Evolutionary conservation across 176 grass and related monocot genomes (phyloP).

Genomic region (Avena insularis): DNA sequence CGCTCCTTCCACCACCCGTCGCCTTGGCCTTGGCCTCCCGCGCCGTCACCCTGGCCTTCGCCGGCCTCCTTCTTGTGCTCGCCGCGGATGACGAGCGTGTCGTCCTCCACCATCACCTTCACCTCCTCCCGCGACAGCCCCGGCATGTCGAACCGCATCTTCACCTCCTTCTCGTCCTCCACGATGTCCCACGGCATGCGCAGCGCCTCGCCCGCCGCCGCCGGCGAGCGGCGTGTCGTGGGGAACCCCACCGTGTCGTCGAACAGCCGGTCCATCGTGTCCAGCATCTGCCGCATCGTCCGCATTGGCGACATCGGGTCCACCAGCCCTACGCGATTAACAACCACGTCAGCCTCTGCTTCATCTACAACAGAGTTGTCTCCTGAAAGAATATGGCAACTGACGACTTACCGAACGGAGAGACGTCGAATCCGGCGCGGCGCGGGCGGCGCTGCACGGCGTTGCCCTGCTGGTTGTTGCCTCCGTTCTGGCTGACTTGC

Average conservation of each 20-base stretch:
- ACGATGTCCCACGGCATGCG: slow-evolving; percentile 67
- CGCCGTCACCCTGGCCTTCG: not conserved
- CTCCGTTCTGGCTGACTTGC: slow-evolving; percentile 44
- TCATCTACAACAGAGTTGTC: not conserved
- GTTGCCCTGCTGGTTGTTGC: slow-evolving; percentile 35
- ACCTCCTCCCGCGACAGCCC: slow-evolving; percentile 70
- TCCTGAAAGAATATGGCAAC: not conserved
- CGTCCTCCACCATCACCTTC: slow-evolving; percentile 76
- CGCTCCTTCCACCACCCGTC: slow-evolving; percentile 65
- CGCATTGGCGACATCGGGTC: slow-evolving; percentile 83
- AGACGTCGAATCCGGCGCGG: slow-evolving; percentile 46
- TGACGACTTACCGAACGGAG: slow-evolving; percentile 62
- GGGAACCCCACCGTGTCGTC: slow-evolving; percentile 70
- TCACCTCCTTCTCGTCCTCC: slow-evolving; percentile 80
- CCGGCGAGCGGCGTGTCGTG: slow-evolving; percentile 10
- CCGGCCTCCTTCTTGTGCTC: slow-evolving; percentile 57
- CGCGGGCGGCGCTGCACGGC: slow-evolving; percentile 58
- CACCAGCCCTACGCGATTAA: slow-evolving; percentile 45
- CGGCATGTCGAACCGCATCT: slow-evolving; percentile 85
- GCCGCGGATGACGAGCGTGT: slow-evolving; percentile 69
- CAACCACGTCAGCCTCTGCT: not conserved
- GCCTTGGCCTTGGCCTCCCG: not conserved
- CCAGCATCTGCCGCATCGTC: slow-evolving; percentile 89
- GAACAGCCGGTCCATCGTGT: slow-evolving; percentile 84
- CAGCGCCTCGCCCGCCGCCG: slow-evolving; percentile 38